phyloP scores from a whole-genome alignment of 208 protist genomes.

The Acanthamoeba sp. region DNA sequence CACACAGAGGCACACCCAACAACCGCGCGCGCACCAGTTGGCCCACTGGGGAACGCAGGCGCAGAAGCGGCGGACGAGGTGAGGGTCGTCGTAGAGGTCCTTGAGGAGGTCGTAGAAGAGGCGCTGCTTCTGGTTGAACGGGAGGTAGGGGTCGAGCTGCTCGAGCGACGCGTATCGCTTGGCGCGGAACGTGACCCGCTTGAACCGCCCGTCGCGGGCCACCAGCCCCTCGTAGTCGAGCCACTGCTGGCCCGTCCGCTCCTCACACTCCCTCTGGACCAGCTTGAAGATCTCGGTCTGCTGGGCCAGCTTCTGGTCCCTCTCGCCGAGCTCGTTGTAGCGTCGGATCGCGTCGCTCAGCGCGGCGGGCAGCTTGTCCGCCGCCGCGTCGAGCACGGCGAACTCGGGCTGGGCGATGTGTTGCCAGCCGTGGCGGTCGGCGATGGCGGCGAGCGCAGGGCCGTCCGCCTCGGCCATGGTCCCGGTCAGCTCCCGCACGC shows the following conservation, averaged over 20 bases:
- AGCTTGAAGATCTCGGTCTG: slow-evolving; percentile 1
- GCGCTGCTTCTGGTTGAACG: slow-evolving; percentile 22
- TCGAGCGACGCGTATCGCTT: neutral
- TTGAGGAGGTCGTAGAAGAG: slow-evolving; percentile 37
- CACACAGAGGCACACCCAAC: neutral
- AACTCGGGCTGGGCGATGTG: slow-evolving; percentile 21
- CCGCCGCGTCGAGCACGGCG: neutral
- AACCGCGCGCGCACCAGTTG: neutral
- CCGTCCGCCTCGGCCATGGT: neutral
- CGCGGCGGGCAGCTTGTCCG: neutral
- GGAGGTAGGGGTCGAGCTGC: slow-evolving; percentile 1
- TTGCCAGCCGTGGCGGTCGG: neutral
- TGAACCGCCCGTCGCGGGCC: neutral
- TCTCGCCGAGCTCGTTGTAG: neutral
- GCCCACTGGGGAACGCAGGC: slow-evolving; percentile 15
- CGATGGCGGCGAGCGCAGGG: neutral
- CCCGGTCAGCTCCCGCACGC: neutral
- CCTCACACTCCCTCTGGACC: neutral
- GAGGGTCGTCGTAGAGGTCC: slow-evolving; percentile 29
- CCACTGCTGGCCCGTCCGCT: neutral
- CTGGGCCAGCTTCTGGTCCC: neutral
- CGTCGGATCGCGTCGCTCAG: neutral
- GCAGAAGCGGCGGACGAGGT: slow-evolving; percentile 5
- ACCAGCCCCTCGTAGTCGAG: neutral
- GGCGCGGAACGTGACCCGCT: neutral